Conservation (phyloP, 345 rosid genomes). For the Salix udensis region DNA sequence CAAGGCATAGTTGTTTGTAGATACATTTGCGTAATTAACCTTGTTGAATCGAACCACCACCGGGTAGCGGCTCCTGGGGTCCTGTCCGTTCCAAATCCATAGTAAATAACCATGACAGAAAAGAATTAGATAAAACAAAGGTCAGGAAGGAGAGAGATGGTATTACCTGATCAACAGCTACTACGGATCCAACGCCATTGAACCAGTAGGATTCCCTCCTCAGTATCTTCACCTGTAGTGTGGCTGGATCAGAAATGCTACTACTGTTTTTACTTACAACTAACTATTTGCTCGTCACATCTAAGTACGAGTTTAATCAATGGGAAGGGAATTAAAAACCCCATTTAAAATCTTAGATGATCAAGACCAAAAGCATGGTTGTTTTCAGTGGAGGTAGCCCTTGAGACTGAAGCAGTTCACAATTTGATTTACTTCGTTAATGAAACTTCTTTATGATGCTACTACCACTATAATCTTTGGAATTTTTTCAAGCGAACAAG, state of each 20-base stretch:
- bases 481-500: neutral
- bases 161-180: conserved; percentile 78
- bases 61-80: conserved; percentile 75
- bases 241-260: neutral
- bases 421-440: too few species aligned
- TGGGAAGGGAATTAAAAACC: neutral
- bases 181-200: conserved; percentile 75
- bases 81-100: conserved; percentile 36
- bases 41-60: conserved; percentile 90
- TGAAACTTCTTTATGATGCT: too few species aligned
- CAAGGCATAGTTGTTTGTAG: conserved; percentile 91
- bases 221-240: conserved; percentile 72
- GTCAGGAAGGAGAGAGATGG: neutral
- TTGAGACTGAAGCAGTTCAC: neutral
- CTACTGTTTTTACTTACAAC: neutral
- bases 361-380: neutral
- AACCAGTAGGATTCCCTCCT: conserved; percentile 92
- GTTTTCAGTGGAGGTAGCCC: too few species aligned
- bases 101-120: neutral
- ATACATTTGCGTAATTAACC: conserved; percentile 86
- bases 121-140: neutral
- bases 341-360: neutral
- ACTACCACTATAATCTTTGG: neutral
- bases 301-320: neutral
- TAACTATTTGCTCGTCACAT: neutral